A percentile compares a stretch with the other conserved stretches of the same genome.
Conservation (phyloP, 78 protist species). For the Monocercomonoides exilis region DNA sequence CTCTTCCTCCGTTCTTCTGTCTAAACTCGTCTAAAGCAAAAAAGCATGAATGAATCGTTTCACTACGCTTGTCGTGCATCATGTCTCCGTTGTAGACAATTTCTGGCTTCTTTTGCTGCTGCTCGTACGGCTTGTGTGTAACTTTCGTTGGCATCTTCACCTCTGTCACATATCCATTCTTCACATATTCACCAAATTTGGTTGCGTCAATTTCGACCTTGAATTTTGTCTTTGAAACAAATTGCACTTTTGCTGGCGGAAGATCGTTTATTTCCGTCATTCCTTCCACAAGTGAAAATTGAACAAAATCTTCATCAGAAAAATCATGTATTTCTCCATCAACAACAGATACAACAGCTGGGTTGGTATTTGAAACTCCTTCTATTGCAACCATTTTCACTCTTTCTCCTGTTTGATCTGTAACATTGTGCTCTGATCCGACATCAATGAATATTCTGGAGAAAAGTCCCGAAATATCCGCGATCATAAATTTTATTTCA, state of each 20-base stretch:
- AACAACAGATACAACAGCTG: conserved; percentile 60
- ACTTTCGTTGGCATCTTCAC: conserved; percentile 67
- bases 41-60: neutral
- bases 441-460: conserved; percentile 70
- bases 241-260: conserved; percentile 29
- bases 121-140: conserved; percentile 40
- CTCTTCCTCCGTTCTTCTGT: neutral
- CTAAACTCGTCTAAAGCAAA: neutral
- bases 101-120: neutral
- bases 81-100: neutral
- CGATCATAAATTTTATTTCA: conserved; percentile 33
- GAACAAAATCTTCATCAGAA: conserved; percentile 69
- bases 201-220: conserved; percentile 64
- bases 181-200: conserved; percentile 18
- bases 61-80: neutral
- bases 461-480: conserved; percentile 64
- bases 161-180: conserved; percentile 75
- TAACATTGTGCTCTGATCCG: conserved; percentile 61
- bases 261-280: conserved; percentile 69
- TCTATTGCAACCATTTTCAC: conserved; percentile 47
- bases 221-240: conserved; percentile 44
- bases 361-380: conserved; percentile 36
- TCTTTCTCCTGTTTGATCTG: conserved; percentile 75
- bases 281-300: conserved; percentile 73
- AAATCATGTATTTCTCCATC: conserved; percentile 67